phyloP scores from a whole-genome alignment of 176 grass and related monocot species.

The Cymbopogon citratus region DNA sequence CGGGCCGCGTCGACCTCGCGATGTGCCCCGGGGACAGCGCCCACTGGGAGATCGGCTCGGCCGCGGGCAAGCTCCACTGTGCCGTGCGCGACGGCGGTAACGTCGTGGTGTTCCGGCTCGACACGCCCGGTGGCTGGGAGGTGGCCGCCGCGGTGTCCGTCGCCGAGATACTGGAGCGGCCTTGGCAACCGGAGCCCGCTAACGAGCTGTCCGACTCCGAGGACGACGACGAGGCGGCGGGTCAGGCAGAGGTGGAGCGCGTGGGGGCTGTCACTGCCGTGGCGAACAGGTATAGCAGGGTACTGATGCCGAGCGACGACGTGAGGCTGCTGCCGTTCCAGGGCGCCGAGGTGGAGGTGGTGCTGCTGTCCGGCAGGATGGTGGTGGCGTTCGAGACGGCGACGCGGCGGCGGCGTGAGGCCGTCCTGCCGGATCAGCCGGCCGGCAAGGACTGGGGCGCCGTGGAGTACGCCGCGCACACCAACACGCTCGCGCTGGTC shows the following conservation, averaged over 20 bases:
- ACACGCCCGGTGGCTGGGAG: conserved; percentile 1
- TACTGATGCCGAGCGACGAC: neutral
- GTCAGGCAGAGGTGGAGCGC: neutral
- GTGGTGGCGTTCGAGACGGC: conserved; percentile 39
- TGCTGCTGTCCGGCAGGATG: conserved; percentile 15
- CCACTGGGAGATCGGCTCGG: conserved; percentile 44
- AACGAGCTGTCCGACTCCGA: neutral
- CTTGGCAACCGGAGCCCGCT: neutral
- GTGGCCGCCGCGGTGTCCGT: conserved; percentile 2
- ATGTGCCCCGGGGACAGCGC: neutral
- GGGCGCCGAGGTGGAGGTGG: conserved; percentile 34
- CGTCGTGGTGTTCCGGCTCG: conserved; percentile 5
- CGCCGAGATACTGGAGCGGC: neutral
- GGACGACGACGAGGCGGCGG: neutral
- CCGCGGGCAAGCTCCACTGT: conserved; percentile 13
- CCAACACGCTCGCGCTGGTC: conserved; percentile 52
- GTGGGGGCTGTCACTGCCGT: neutral
- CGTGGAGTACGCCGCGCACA: conserved; percentile 35
- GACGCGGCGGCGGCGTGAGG: conserved; percentile 29
- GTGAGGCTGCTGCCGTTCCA: conserved; percentile 49
- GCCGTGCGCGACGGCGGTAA: neutral
- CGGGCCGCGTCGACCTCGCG: neutral
- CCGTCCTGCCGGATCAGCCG: neutral
- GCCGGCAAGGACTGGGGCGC: neutral
- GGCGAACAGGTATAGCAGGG: neutral